phyloP scores from a whole-genome alignment of 805 yeast genomes.

The Blastobotrys parvus region DNA sequence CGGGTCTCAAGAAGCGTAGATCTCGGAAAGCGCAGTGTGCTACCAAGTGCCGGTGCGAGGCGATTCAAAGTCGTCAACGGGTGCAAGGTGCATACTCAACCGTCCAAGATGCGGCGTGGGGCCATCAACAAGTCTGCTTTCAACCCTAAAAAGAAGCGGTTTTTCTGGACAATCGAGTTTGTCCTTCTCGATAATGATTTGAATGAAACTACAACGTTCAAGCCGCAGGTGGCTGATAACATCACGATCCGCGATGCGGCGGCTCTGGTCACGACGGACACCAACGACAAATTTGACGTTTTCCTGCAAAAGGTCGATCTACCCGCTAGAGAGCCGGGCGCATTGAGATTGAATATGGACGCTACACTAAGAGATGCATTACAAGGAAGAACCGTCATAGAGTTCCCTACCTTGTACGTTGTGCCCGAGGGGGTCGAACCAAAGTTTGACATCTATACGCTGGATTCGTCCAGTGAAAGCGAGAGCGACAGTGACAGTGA shows the following conservation, averaged over 20 bases:
- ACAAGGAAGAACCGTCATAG: constrained; percentile 55
- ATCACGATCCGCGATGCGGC: constrained; percentile 4
- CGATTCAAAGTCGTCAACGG: constrained; percentile 36
- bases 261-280: constrained; percentile 1
- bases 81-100: constrained; percentile 53
- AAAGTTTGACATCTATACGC: constrained; percentile 7
- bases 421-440: constrained; percentile 2
- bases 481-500: constrained; percentile 19
- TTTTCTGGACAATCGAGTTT: constrained; percentile 81
- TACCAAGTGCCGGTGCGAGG: not conserved
- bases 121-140: constrained; percentile 56
- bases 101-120: constrained; percentile 69
- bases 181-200: constrained; percentile 23
- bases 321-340: constrained; percentile 8
- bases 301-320: constrained; percentile 17
- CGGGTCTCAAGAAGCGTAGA: constrained; percentile 50
- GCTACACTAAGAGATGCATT: constrained; percentile 40
- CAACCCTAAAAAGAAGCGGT: constrained; percentile 53
- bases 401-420: constrained; percentile 58
- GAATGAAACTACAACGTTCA: not conserved
- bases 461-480: constrained; percentile 12
- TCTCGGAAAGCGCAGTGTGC: constrained; percentile 45
- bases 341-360: constrained; percentile 11
- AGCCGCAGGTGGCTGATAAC: constrained; percentile 5
- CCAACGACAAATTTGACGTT: constrained; percentile 6